These are phyloP conservation scores for Rhizoctonia solani DNA, from an alignment of 1,284 basidiomycete species.

Conservation along the genomic window DNA sequence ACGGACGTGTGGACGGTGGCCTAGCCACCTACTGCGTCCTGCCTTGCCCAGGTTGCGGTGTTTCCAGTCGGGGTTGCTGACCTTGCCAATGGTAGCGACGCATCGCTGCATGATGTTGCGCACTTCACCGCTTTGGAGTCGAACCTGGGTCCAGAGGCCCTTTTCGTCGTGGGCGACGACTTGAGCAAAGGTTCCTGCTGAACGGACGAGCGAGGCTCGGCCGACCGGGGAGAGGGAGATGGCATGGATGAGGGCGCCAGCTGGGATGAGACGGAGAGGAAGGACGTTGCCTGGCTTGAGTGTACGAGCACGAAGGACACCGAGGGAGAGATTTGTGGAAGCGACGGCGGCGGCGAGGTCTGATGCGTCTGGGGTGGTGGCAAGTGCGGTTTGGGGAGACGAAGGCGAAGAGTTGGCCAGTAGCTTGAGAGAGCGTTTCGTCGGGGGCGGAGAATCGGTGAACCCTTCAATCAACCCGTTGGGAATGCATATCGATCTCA, in stretches of 20 bases:
- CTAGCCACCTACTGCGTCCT: conserved; percentile 87
- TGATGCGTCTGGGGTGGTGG: conserved; percentile 38
- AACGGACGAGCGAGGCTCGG: conserved; percentile 81
- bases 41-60: conserved; percentile 88
- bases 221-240: conserved; percentile 78
- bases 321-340: conserved; percentile 69
- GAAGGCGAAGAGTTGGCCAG: conserved; percentile 21
- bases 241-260: conserved; percentile 89
- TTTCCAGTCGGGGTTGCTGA: conserved; percentile 93
- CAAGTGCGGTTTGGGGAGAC: conserved; percentile 37
- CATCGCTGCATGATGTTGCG: conserved; percentile 83
- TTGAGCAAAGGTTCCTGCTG: conserved; percentile 86
- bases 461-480: conserved; percentile 21
- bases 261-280: conserved; percentile 87
- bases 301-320: conserved; percentile 83
- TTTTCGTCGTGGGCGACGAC: conserved; percentile 75
- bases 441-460: conserved; percentile 12
- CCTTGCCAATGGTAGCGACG: conserved; percentile 87
- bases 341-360: conserved; percentile 50
- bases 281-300: conserved; percentile 93
- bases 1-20: conserved; percentile 83
- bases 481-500: no score
- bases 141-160: conserved; percentile 78
- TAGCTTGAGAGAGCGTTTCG: conserved; percentile 13
- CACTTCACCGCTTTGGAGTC: conserved; percentile 91